phyloP scores from a whole-genome alignment of 176 grass and related monocot species.

The Zoysia pacifica region DNA sequence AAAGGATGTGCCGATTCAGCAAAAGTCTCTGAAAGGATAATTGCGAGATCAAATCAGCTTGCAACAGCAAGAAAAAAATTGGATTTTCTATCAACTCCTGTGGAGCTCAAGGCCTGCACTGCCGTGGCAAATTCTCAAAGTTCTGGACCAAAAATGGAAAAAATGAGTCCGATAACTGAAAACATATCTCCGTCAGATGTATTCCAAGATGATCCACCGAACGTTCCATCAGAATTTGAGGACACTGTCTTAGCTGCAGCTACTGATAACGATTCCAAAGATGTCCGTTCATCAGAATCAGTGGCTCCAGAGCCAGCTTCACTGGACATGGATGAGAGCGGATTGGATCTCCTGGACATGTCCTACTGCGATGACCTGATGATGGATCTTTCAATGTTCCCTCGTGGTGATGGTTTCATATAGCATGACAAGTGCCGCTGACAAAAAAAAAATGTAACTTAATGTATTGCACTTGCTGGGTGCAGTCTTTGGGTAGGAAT shows the following conservation, averaged over 20 bases:
- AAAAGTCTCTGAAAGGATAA: slow-evolving; percentile 39
- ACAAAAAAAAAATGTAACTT: slow-evolving; percentile 25
- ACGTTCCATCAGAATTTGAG: slow-evolving; percentile 25
- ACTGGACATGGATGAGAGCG: neutral
- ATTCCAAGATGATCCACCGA: slow-evolving; percentile 31
- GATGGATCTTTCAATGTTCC: slow-evolving; percentile 40
- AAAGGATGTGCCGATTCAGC: slow-evolving; percentile 9
- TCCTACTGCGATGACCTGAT: slow-evolving; percentile 53
- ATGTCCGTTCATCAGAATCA: slow-evolving; percentile 15
- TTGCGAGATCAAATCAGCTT: slow-evolving; percentile 42
- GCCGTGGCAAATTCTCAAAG: slow-evolving; percentile 25
- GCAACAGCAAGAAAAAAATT: slow-evolving; percentile 41
- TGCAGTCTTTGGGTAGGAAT: slow-evolving; percentile 1
- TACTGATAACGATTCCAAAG: slow-evolving; percentile 17
- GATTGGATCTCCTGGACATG: slow-evolving; percentile 48
- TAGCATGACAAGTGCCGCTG: slow-evolving; percentile 1
- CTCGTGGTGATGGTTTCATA: slow-evolving; percentile 30
- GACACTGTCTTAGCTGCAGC: neutral
- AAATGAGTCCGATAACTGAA: slow-evolving; percentile 2
- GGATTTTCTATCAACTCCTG: slow-evolving; percentile 47
- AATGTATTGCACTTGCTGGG: neutral
- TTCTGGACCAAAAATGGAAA: slow-evolving; percentile 10
- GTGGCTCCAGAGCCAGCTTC: slow-evolving; percentile 21
- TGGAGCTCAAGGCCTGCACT: slow-evolving; percentile 42
- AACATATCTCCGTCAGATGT: slow-evolving; percentile 25